Evolutionary conservation across 1,139 yeast genomes (phyloP), one percentile per base, ranked within the genome.

Genomic region (Yamadazyma diospyri): DNA sequence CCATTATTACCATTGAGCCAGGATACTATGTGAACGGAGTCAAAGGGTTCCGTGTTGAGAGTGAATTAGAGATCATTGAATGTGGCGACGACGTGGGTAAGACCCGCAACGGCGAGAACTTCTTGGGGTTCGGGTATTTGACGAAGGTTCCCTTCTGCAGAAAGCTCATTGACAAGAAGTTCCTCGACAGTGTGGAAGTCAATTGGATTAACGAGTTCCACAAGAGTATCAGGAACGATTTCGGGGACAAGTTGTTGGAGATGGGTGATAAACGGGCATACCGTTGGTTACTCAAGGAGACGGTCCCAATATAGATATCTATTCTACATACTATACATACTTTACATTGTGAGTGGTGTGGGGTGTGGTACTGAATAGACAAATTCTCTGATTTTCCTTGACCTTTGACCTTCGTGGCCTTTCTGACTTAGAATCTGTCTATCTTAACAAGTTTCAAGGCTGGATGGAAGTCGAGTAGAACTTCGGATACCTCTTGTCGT

Each of bases 61-160:
- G 73, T 47, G 78, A 74, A 42, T 59, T 76, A 31, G 68, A 70
- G 41, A 54, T 68, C 10, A 63, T 69, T 18, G 61, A 59, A 36
- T 50, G 57, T 34, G 59, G 55, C 21, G 56, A 53, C 6, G 38
- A 42, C 2, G 46, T 57, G 27, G 71, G 71, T 1, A 58, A 53
- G 33, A 60, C 72, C 2, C 50, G 69, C 37, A 37, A 40, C 23
- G 72, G 69, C 0, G 50, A 51, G 4, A 51, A 53, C 27, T 63
- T 57, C 41, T 55, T 72, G 26, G 66, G 67, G 3, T 76, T 76
- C 47, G 65, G 61, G 7, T 75, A 74, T 45, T 53, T 72, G 40
- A 76, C 81, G 1, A 59, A 69, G 37, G 77, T 76, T 7, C 81
- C 81, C 3, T 75, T 72, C 43, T 70, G 79, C 38, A 51, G 57